Evolutionary conservation across 2,329 filamentous ascomycete genomes (phyloP).

Genomic region (Dendrostoma leiphaemia): DNA sequence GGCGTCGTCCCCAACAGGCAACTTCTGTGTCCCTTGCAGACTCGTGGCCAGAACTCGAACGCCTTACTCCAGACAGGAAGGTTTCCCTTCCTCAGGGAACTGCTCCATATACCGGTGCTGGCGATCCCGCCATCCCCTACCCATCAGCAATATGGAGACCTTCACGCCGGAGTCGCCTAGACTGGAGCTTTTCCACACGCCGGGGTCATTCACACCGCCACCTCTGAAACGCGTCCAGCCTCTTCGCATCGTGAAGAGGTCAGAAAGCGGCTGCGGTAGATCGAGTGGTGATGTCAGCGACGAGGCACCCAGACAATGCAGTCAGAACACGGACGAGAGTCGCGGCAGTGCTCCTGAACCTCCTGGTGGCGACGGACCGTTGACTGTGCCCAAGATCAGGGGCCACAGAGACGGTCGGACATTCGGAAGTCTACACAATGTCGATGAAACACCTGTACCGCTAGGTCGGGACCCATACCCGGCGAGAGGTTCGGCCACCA

Average conservation of each 20-base stretch:
- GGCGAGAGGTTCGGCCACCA: not conserved
- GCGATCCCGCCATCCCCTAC: not conserved
- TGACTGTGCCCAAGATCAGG: conserved; percentile 36
- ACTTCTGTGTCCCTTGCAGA: conserved; percentile 20
- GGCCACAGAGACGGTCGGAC: conserved; percentile 14
- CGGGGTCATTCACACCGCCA: conserved; percentile 1
- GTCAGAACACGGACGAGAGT: conserved; percentile 24
- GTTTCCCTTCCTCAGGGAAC: not conserved
- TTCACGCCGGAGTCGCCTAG: conserved; percentile 24
- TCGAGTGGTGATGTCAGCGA: not conserved
- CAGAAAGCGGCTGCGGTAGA: conserved; percentile 21
- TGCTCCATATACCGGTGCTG: not conserved
- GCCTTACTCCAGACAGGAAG: not conserved
- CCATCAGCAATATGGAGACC: conserved; percentile 33
- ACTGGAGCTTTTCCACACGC: conserved; percentile 31
- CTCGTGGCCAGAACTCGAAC: conserved; percentile 34
- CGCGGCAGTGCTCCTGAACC: conserved; percentile 24
- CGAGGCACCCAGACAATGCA: conserved; percentile 16
- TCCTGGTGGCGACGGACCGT: conserved; percentile 23
- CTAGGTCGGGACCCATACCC: conserved; percentile 8
- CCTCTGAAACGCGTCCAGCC: conserved; percentile 36
- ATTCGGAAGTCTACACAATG: not conserved
- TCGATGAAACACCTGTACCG: conserved; percentile 6
- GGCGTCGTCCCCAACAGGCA: not conserved
- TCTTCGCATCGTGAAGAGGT: conserved; percentile 48